Percentiles rank a stretch among this genome's conserved stretches.
Conservation (phyloP, 257 asterid genomes). For the Nicotiana tomentosiformis region DNA sequence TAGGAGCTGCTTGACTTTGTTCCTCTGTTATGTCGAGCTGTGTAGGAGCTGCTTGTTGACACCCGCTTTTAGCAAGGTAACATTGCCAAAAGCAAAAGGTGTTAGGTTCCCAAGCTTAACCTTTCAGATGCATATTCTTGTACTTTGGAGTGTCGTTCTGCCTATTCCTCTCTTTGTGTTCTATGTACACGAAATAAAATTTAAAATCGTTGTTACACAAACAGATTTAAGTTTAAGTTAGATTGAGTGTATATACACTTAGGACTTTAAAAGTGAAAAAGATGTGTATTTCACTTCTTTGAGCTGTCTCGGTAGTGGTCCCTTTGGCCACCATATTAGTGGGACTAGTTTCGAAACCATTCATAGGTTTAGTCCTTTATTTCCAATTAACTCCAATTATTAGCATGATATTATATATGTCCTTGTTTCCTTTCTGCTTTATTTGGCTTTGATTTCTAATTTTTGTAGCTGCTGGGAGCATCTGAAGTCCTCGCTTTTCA, state of each 20-base stretch:
- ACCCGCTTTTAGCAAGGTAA: neutral
- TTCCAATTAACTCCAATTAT: neutral
- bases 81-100: too few relatives aligned
- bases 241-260: neutral
- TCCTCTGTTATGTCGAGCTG: neutral
- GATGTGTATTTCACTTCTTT: neutral
- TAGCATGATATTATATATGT: neutral
- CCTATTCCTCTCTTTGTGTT: neutral
- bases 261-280: neutral
- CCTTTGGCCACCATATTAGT: neutral
- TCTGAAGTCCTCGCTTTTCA: slow-evolving; percentile 20
- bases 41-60: neutral
- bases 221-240: too few relatives aligned
- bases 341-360: neutral
- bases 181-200: neutral
- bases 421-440: neutral
- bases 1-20: neutral
- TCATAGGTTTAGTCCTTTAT: neutral
- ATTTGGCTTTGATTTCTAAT: slow-evolving; percentile 2
- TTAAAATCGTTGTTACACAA: too few relatives aligned
- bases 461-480: slow-evolving; percentile 40
- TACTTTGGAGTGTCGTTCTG: neutral
- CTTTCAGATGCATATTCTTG: neutral
- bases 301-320: neutral
- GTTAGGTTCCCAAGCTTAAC: neutral